These are phyloP conservation scores for Musa schizocarpa DNA, from an alignment of 176 grass and related monocot species.

Conservation along the genomic window DNA sequence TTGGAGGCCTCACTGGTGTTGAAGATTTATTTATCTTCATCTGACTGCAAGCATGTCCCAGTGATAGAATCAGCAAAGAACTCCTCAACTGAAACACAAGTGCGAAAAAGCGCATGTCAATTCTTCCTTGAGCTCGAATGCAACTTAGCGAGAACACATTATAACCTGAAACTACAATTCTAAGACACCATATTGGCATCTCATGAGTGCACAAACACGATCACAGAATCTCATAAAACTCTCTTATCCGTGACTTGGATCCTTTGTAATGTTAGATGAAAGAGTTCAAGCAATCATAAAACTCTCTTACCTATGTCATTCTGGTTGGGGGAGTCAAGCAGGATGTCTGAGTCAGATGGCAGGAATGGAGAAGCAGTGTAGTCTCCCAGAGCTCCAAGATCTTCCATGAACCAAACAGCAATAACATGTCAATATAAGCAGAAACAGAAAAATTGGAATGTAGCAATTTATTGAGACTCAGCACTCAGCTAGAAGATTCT, in stretches of 20 bases:
- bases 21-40: too few relatives aligned
- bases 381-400: conserved; percentile 69
- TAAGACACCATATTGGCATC: neutral
- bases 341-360: conserved; percentile 71
- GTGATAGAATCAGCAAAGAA: conserved; percentile 79
- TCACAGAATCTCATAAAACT: neutral
- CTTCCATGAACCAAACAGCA: conserved; percentile 21
- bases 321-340: conserved; percentile 78
- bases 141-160: neutral
- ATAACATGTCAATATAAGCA: neutral
- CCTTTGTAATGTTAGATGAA: neutral
- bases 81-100: conserved; percentile 42
- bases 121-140: neutral
- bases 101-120: neutral
- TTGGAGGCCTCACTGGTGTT: too few relatives aligned
- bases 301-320: conserved; percentile 72
- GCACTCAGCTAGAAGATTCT: too few relatives aligned
- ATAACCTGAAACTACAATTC: neutral
- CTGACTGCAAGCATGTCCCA: conserved; percentile 38
- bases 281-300: neutral
- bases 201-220: too few relatives aligned
- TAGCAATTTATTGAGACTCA: too few relatives aligned
- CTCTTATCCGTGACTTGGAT: neutral
- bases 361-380: conserved; percentile 82
- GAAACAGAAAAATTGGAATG: neutral